Evolutionary conservation across 495 filamentous ascomycete genomes (phyloP), one percentile per base, ranked within the genome.

Genomic region (Xylaria flabelliformis): DNA sequence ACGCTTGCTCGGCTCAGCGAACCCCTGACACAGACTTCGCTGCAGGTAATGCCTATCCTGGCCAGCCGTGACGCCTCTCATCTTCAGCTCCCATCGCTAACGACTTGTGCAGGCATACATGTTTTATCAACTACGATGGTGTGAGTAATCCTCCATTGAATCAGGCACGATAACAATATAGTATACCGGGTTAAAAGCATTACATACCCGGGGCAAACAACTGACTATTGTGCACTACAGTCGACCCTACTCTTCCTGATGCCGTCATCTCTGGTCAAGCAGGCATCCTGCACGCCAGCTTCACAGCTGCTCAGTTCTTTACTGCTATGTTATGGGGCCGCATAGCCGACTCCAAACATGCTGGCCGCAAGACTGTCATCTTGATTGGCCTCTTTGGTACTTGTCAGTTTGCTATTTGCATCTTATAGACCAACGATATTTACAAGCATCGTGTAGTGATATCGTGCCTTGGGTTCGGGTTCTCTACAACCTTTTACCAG

Each of bases 241-340:
- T 93, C 72, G 86, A 91, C 48, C 83, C 85, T 59, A 86, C 79
- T 46, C 84, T 93, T 24, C 86, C 91, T 26, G 88, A 91, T 74
- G 87, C 91, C 0, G 87, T 88, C 48, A 93, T 96, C 71, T 89
- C 93, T 9, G 88, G 86, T 29, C 93, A 95, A 74, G 93, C 91
- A 4, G 93, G 93, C 62, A 86, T 95, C 41, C 84, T 97, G 53
- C 90, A 93, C 73, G 92, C 91, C 44, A 89, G 89, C 71, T 97
- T 96, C 77, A 93, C 93, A 0, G 91, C 90, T 7, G 91, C 92
- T 8, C 93, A 97, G 82, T 94, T 94, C 79, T 84, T 93, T 34
- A 95, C 93, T 1, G 92, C 92, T n/a, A 93, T 97, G 79, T 77
- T 93, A 29, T 96, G 93, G 93, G 93, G 93, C 5, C 86, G 91